Percentiles rank a stretch among this genome's conserved stretches.
These are phyloP conservation scores for Pleurotus djamor DNA, from an alignment of 768 basidiomycete genomes.

Conservation along the genomic window DNA sequence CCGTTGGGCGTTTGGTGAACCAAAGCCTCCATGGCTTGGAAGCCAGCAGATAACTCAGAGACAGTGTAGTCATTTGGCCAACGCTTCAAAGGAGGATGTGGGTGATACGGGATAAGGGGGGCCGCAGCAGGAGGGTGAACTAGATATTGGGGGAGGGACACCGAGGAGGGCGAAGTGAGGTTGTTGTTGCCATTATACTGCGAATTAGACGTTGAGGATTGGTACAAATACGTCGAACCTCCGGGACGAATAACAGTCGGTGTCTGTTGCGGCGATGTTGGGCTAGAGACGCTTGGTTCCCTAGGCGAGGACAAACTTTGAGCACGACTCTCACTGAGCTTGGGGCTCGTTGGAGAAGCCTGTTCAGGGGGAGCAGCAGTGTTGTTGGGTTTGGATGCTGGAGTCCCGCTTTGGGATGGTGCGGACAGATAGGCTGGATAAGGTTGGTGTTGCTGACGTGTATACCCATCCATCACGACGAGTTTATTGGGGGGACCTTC, in stretches of 20 bases:
- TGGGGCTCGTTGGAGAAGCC: constrained; percentile 1
- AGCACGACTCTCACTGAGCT: constrained; percentile 9
- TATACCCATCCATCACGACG: not conserved
- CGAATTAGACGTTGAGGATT: not conserved
- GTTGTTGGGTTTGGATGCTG: not conserved
- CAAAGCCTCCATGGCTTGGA: constrained; percentile 42
- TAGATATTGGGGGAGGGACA: constrained; percentile 21
- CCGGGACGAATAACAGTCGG: constrained; percentile 13
- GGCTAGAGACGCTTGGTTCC: constrained; percentile 16
- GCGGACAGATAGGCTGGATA: constrained; percentile 5
- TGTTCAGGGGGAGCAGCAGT: not conserved
- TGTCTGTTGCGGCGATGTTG: not conserved
- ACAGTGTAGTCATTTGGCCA: constrained; percentile 82
- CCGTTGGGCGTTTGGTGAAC: constrained; percentile 27
- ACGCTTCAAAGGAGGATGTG: constrained; percentile 64
- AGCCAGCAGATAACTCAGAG: constrained; percentile 59
- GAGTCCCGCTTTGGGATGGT: not conserved
- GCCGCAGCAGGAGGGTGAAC: constrained; percentile 21
- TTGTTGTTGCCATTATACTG: not conserved
- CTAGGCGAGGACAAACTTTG: constrained; percentile 9
- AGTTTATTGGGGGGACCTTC: constrained; percentile 5
- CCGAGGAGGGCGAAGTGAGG: not conserved
- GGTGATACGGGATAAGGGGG: constrained; percentile 42
- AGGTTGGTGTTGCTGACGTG: constrained; percentile 2
- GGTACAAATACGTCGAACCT: constrained; percentile 2